Evolutionary conservation across 2,329 filamentous ascomycete species (phyloP).

Genomic region (Arthrobotrys sphaeroides): DNA sequence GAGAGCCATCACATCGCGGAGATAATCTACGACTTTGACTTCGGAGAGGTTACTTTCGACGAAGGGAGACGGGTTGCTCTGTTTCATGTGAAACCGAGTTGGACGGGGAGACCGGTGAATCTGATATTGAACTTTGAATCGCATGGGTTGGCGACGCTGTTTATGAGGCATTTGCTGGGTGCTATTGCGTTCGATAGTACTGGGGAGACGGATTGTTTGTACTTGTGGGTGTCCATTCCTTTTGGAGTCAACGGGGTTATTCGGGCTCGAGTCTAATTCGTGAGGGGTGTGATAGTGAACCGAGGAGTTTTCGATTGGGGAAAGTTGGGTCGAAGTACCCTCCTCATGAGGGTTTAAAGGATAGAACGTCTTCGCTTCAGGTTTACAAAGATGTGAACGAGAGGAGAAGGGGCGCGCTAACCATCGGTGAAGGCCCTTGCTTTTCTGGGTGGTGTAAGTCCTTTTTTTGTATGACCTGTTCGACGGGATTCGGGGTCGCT

Average conservation of each 20-base stretch:
- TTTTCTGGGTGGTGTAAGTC: slow-evolving; percentile 52
- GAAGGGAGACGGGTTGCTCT: slow-evolving; percentile 45
- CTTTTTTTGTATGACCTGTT: background rate
- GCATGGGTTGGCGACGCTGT: slow-evolving; percentile 33
- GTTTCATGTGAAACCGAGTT: slow-evolving; percentile 41
- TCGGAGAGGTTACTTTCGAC: slow-evolving; percentile 48
- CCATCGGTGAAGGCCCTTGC: slow-evolving; percentile 37
- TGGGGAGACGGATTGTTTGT: slow-evolving; percentile 46
- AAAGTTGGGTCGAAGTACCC: slow-evolving; percentile 30
- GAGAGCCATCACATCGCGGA: slow-evolving; percentile 45
- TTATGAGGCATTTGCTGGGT: slow-evolving; percentile 48
- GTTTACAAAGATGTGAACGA: slow-evolving; percentile 51
- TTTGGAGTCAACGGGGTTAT: background rate
- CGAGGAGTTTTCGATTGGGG: slow-evolving; percentile 41
- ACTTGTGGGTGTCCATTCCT: slow-evolving; percentile 27
- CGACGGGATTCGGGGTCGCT: background rate
- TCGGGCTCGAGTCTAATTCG: background rate
- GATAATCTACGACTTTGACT: slow-evolving; percentile 51
- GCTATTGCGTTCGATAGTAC: slow-evolving; percentile 34
- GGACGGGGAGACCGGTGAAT: slow-evolving; percentile 41
- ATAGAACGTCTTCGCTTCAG: slow-evolving; percentile 36
- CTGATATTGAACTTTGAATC: slow-evolving; percentile 49
- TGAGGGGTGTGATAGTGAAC: slow-evolving; percentile 27
- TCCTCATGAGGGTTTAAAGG: slow-evolving; percentile 49
- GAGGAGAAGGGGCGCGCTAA: slow-evolving; percentile 31